Conservation (phyloP, 2,329 filamentous ascomycete genomes). For the Pseudopyricularia cyperi region DNA sequence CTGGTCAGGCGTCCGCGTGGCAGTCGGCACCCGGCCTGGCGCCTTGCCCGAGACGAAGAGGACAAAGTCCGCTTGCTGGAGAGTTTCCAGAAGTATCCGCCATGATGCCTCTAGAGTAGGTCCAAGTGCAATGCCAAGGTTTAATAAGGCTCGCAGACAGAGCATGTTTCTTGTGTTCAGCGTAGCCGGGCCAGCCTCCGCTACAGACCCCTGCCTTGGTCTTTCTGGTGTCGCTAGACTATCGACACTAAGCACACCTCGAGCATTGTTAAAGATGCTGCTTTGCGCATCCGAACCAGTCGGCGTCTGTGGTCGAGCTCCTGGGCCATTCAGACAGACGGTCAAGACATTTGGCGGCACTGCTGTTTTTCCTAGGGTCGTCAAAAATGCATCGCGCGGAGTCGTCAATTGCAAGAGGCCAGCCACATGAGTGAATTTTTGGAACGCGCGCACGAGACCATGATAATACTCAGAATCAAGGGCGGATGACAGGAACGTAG, state of each 20-base stretch:
- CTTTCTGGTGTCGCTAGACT: conserved; percentile 50
- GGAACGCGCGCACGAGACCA: conserved; percentile 78
- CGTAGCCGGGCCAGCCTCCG: conserved; percentile 39
- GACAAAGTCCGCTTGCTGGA: conserved; percentile 87
- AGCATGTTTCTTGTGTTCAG: conserved; percentile 83
- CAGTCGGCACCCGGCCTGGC: conserved; percentile 36
- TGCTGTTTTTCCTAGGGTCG: conserved; percentile 83
- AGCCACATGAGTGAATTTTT: conserved; percentile 89
- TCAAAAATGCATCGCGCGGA: conserved; percentile 86
- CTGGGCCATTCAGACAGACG: conserved; percentile 37
- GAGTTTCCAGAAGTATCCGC: conserved; percentile 80
- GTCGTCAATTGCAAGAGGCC: conserved; percentile 75
- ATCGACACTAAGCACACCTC: conserved; percentile 62
- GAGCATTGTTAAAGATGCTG: conserved; percentile 57
- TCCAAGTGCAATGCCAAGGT: conserved; percentile 85
- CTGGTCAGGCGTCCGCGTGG: conserved; percentile 30
- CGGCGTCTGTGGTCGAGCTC: conserved; percentile 27
- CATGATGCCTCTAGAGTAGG: conserved; percentile 77
- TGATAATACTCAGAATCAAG: conserved; percentile 93
- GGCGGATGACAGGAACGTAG: conserved; percentile 85
- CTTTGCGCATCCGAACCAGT: conserved; percentile 36
- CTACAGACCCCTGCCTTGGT: conserved; percentile 44
- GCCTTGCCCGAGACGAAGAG: conserved; percentile 51
- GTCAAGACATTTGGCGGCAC: conserved; percentile 69
- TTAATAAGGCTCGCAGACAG: conserved; percentile 82